A percentile compares a stretch with the other conserved stretches of the same genome.
Evolutionary conservation across 2,329 filamentous ascomycete species (phyloP).

Genomic region (Clarireedia homoeocarpa): DNA sequence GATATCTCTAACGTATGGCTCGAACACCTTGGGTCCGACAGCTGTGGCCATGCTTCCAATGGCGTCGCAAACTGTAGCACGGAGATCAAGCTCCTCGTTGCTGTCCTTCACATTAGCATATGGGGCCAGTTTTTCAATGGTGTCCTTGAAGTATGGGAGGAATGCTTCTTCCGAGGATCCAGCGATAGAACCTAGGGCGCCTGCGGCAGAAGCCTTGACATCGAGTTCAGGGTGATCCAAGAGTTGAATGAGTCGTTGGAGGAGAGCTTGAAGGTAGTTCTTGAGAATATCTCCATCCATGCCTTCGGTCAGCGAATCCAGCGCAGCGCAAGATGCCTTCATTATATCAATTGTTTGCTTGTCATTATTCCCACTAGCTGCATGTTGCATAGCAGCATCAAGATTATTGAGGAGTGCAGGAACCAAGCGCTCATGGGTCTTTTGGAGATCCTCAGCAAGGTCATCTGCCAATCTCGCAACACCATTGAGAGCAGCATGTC

Average conservation of each 20-base stretch:
- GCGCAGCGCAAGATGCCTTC: slow-evolving; percentile 79
- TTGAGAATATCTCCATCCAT: slow-evolving; percentile 74
- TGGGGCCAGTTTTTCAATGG: slow-evolving; percentile 80
- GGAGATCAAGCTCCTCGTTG: slow-evolving; percentile 82
- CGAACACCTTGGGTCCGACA: slow-evolving; percentile 78
- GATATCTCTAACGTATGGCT: slow-evolving; percentile 81
- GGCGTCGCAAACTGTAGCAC: slow-evolving; percentile 83
- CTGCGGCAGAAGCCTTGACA: slow-evolving; percentile 82
- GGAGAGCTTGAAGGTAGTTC: slow-evolving; percentile 73
- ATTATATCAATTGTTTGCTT: slow-evolving; percentile 80
- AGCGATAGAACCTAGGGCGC: slow-evolving; percentile 85
- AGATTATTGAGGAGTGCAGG: slow-evolving; percentile 82
- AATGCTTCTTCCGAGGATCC: slow-evolving; percentile 77
- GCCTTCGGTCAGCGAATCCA: slow-evolving; percentile 85
- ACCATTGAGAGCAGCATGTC: slow-evolving; percentile 79
- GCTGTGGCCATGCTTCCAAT: slow-evolving; percentile 89
- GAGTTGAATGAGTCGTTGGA: slow-evolving; percentile 76
- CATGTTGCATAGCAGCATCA: slow-evolving; percentile 62
- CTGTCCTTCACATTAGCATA: slow-evolving; percentile 82
- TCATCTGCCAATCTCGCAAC: slow-evolving; percentile 89
- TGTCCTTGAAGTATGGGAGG: slow-evolving; percentile 82
- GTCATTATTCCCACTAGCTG: slow-evolving; percentile 38
- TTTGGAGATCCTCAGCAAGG: slow-evolving; percentile 79
- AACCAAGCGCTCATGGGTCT: slow-evolving; percentile 79
- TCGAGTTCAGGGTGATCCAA: slow-evolving; percentile 79